Evolutionary conservation across 352 stramenopile genomes (phyloP).

Genomic region (Chloridella minuta): DNA sequence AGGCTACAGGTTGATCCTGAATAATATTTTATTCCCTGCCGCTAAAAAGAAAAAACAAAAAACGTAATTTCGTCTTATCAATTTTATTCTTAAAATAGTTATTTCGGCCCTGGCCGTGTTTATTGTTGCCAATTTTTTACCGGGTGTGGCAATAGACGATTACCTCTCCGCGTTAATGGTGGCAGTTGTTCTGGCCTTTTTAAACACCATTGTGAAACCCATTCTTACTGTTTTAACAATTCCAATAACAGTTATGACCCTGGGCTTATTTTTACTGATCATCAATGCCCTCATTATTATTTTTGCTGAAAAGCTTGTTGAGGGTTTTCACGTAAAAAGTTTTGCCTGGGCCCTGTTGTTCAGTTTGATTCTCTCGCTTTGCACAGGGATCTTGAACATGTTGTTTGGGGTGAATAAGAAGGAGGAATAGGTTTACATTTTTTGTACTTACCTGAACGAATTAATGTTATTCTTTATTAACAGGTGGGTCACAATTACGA

Average conservation of each 20-base stretch:
- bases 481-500: too few relatives aligned
- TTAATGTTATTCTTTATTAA: too few relatives aligned
- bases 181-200: background rate
- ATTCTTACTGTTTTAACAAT: background rate
- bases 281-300: slow-evolving; percentile 3
- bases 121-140: background rate
- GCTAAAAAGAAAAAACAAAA: background rate
- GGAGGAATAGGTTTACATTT: background rate
- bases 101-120: background rate
- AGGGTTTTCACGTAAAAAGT: background rate
- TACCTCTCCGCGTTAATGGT: background rate
- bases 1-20: background rate
- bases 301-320: background rate
- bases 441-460: too few relatives aligned
- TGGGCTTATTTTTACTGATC: background rate
- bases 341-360: background rate
- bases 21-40: background rate
- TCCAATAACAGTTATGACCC: background rate
- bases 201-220: background rate
- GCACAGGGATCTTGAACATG: background rate
- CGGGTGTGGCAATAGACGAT: background rate
- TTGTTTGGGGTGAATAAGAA: background rate
- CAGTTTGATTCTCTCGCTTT: background rate
- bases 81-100: background rate
- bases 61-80: too few relatives aligned